Evolutionary conservation across 306 rosid species (phyloP).

Genomic region (Morella rubra): DNA sequence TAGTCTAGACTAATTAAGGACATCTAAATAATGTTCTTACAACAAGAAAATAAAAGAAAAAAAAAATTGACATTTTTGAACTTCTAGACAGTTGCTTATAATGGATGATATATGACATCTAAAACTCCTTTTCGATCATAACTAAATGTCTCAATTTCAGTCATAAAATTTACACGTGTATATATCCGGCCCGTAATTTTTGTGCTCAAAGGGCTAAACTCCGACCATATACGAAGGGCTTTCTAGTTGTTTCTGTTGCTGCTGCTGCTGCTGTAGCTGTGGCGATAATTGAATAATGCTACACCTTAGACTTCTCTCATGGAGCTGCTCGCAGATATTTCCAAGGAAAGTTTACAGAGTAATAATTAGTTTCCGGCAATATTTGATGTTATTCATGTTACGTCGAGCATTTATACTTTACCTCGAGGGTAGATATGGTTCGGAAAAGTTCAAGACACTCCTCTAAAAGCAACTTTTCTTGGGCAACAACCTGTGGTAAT

Average conservation of each 20-base stretch:
- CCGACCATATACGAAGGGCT: slow-evolving; percentile 16
- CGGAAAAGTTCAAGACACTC: slow-evolving; percentile 56
- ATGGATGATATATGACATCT: neutral
- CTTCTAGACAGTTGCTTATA: neutral
- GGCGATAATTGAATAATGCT: slow-evolving; percentile 46
- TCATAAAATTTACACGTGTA: slow-evolving; percentile 1
- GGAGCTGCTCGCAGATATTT: slow-evolving; percentile 38
- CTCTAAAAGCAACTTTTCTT: slow-evolving; percentile 61
- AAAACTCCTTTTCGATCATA: neutral
- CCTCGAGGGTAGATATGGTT: slow-evolving; percentile 53
- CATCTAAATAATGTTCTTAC: too few species aligned
- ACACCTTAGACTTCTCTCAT: slow-evolving; percentile 59
- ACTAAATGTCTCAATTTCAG: neutral
- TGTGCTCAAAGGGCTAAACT: neutral
- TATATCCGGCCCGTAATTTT: neutral
- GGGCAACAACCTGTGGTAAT: slow-evolving; percentile 61
- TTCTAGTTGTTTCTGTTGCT: slow-evolving; percentile 2
- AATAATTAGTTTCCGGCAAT: too few species aligned
- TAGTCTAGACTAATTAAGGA: too few species aligned
- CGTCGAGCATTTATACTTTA: slow-evolving; percentile 18
- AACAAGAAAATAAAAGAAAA: too few species aligned
- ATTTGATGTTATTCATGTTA: neutral
- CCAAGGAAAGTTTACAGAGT: slow-evolving; percentile 2
- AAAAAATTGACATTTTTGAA: neutral
- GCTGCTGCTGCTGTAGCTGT: slow-evolving; percentile 34